Evolutionary conservation across 2,329 filamentous ascomycete species (phyloP).

Genomic region (Colletotrichum filicis): DNA sequence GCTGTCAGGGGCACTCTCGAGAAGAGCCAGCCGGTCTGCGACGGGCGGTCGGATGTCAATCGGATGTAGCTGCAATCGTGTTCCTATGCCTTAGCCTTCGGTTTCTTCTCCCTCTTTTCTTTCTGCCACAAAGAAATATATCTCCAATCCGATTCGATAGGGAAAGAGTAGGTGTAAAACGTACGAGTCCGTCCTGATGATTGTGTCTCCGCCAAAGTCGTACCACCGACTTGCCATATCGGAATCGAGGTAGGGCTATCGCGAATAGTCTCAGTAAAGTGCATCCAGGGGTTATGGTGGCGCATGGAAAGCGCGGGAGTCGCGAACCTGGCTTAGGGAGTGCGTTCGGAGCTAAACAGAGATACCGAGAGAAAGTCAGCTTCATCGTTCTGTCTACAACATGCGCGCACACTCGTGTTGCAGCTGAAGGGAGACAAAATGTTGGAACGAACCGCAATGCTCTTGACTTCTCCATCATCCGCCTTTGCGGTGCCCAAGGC

Average conservation of each 20-base stretch:
- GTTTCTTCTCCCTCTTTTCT: not conserved
- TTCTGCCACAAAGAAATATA: not conserved
- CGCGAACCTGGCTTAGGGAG: conserved; percentile 76
- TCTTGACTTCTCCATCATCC: conserved; percentile 58
- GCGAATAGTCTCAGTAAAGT: conserved; percentile 33
- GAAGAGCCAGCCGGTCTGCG: conserved; percentile 93
- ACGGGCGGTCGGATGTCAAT: conserved; percentile 88
- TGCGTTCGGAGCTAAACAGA: conserved; percentile 81
- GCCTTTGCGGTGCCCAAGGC: conserved; percentile 62
- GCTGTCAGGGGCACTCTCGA: conserved; percentile 94
- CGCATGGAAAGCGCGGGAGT: conserved; percentile 8
- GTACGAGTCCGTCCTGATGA: conserved; percentile 79
- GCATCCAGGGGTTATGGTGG: conserved; percentile 8
- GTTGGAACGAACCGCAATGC: conserved; percentile 57
- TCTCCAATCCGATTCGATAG: not conserved
- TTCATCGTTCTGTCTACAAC: not conserved
- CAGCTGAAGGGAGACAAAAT: no score
- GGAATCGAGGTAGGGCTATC: conserved; percentile 93
- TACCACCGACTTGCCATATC: conserved; percentile 99
- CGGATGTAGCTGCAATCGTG: conserved; percentile 79
- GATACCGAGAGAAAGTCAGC: conserved; percentile 32
- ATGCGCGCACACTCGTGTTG: not conserved
- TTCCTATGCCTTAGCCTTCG: conserved; percentile 38
- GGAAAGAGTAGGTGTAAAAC: conserved; percentile 39
- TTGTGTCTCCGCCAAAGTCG: conserved; percentile 96